Conservation (phyloP, 1,139 yeast genomes). For the Tardiomyces depauwii region DNA sequence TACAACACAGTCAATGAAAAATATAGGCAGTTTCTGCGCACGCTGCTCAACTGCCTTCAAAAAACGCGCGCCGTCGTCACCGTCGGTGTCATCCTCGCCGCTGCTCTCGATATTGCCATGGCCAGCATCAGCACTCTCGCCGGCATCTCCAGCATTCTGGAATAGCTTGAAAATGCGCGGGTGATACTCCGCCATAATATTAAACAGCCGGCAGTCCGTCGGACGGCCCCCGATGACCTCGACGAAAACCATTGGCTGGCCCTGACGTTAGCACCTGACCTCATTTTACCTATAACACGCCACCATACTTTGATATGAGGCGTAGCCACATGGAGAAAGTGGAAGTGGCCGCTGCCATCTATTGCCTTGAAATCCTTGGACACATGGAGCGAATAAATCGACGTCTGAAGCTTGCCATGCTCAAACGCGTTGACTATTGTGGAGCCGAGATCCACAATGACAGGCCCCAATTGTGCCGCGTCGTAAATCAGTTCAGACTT, state of each 20-base stretch:
- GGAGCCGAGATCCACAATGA: too few relatives aligned
- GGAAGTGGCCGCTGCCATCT: not conserved
- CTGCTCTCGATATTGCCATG: too few relatives aligned
- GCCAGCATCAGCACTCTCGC: too few relatives aligned
- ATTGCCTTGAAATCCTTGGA: not conserved
- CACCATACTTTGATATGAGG: not conserved
- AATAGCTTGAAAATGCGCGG: conserved; percentile 16
- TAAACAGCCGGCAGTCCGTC: conserved; percentile 12
- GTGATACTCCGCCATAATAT: conserved; percentile 19
- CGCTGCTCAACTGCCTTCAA: too few relatives aligned
- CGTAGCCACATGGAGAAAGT: not conserved
- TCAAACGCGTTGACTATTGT: not conserved
- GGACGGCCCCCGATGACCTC: conserved; percentile 11
- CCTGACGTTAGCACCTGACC: conserved; percentile 4
- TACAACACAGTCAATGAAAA: conserved; percentile 16
- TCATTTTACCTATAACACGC: too few relatives aligned
- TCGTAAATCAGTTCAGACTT: too few relatives aligned
- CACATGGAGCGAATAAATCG: not conserved
- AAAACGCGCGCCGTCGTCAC: too few relatives aligned
- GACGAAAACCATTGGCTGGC: conserved; percentile 12
- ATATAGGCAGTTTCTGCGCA: conserved; percentile 3
- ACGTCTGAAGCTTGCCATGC: conserved; percentile 2
- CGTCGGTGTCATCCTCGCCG: too few relatives aligned
- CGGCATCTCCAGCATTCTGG: conserved; percentile 1
- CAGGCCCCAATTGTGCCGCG: too few relatives aligned